Evolutionary conservation across 345 rosid species (phyloP), one percentile per base, ranked within the genome.

Genomic region (Pistacia integerrima): DNA sequence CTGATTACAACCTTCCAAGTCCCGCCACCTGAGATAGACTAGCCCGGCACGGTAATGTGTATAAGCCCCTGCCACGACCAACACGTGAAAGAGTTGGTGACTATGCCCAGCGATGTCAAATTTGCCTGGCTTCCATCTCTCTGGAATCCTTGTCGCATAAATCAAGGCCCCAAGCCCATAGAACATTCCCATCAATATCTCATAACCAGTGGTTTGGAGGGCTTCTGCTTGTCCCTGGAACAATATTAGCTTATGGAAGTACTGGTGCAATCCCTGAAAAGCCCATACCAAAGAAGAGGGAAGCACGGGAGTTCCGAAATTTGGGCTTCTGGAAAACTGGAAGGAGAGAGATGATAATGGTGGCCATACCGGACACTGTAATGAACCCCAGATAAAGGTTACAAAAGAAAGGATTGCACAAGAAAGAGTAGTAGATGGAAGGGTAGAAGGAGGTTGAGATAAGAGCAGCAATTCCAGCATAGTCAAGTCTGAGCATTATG

Each of bases 101-200:
- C 79, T 75, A 18, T 80, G 79, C 30, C 79, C 82, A n/a, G 82
- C 82, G 65, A 80, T 71, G 33, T 80, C 82, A 58, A 80, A 80
- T 46, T 65, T 80, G 8, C 82, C 79, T n/a, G 82, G 82, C 35
- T 57, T 80, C 76, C 82, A 75, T 55, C 73, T 70, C 72, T 80
- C 73, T 0, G 76, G 82, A 49, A 80, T 72, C 51, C 78, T 64
- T 1, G 57, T 30, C 17, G 72, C 76, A 11, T 70, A 75, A 11
- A 75, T 80, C 72, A 71, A 58, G 46, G 82, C 78, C 49, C 82
- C 82, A 44, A 55, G 55, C 3, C 78, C 78, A 22, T 79, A 79
- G n/a, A 79, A 69, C 10, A 55, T n/a, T 9, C 82, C 76, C 82
- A 79, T 79, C 13, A 79, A 55, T 16, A 79, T 76, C 67, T 79